Percentiles rank a stretch among this genome's conserved stretches.
These are phyloP conservation scores for Xylaria telfairii DNA, from an alignment of 495 filamentous ascomycete species.

Conservation along the genomic window DNA sequence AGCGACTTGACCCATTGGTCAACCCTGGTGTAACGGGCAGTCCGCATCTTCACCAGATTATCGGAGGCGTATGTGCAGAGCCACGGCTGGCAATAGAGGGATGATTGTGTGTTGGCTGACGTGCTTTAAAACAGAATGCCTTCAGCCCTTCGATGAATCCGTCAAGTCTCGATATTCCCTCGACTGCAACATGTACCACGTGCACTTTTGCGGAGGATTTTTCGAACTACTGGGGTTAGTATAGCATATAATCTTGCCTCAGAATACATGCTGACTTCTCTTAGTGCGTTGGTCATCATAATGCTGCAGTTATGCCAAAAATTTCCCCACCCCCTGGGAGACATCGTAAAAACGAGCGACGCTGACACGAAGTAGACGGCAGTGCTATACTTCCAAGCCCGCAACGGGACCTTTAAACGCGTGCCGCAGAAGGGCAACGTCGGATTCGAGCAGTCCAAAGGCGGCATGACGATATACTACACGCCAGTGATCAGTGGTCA, in stretches of 20 bases:
- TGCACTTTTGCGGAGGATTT: slow-evolving; percentile 43
- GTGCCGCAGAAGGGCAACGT: slow-evolving; percentile 40
- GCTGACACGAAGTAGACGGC: slow-evolving; percentile 30
- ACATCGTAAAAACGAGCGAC: background rate
- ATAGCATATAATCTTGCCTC: background rate
- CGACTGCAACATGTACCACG: slow-evolving; percentile 41
- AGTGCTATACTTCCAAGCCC: slow-evolving; percentile 42
- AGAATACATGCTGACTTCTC: background rate
- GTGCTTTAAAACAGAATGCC: slow-evolving; percentile 28
- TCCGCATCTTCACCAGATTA: slow-evolving; percentile 53
- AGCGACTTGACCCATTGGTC: slow-evolving; percentile 48
- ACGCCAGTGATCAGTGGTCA: slow-evolving; percentile 32
- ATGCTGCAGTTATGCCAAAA: background rate
- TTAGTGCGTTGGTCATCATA: background rate
- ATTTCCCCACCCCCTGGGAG: background rate
- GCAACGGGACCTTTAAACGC: slow-evolving; percentile 42
- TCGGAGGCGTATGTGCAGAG: slow-evolving; percentile 57
- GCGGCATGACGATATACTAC: slow-evolving; percentile 44
- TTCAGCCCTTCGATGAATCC: slow-evolving; percentile 42
- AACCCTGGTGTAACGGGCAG: slow-evolving; percentile 43
- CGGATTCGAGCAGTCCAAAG: slow-evolving; percentile 35
- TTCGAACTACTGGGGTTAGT: slow-evolving; percentile 45
- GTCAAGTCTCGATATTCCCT: slow-evolving; percentile 32
- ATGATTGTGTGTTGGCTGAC: background rate
- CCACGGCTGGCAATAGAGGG: background rate